Percentiles rank a stretch among this genome's conserved stretches.
phyloP scores from a whole-genome alignment of 164 flowering plant species.

The Echeveria elegans region DNA sequence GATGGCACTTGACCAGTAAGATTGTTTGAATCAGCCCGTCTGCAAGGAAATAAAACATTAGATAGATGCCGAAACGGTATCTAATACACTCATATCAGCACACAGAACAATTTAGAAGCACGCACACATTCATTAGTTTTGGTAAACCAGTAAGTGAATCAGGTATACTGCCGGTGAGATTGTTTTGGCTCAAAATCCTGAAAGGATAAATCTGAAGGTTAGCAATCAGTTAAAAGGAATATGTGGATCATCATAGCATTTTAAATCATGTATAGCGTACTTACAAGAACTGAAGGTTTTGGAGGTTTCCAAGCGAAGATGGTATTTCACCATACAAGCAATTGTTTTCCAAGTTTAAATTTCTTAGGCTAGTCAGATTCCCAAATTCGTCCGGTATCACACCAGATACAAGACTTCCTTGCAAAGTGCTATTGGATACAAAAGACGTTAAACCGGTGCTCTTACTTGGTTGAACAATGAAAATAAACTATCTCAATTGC shows the following conservation, averaged over 20 bases:
- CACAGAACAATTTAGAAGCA: background rate
- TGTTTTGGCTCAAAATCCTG: background rate
- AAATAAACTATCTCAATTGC: too few relatives aligned
- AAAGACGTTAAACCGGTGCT: background rate
- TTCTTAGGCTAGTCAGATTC: constrained; percentile 51
- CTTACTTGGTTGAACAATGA: too few relatives aligned
- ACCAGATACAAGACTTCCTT: constrained; percentile 76
- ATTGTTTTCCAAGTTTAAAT: constrained; percentile 66
- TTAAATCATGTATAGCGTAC: too few relatives aligned
- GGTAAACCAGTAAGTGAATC: background rate
- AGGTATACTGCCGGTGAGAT: background rate
- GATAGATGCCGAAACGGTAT: too few relatives aligned
- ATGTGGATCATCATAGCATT: background rate
- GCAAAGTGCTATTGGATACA: constrained; percentile 15
- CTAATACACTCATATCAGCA: background rate
- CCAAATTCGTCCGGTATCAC: constrained; percentile 82
- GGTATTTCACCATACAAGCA: constrained; percentile 75
- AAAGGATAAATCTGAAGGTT: background rate
- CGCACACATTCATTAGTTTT: background rate
- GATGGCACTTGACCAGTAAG: background rate
- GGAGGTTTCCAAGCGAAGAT: constrained; percentile 67
- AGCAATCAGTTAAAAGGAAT: background rate
- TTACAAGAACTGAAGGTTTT: constrained; percentile 72
- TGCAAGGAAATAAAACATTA: background rate
- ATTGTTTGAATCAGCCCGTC: background rate